Conservation (phyloP, 805 yeast species). For the Millerozyma miso region DNA sequence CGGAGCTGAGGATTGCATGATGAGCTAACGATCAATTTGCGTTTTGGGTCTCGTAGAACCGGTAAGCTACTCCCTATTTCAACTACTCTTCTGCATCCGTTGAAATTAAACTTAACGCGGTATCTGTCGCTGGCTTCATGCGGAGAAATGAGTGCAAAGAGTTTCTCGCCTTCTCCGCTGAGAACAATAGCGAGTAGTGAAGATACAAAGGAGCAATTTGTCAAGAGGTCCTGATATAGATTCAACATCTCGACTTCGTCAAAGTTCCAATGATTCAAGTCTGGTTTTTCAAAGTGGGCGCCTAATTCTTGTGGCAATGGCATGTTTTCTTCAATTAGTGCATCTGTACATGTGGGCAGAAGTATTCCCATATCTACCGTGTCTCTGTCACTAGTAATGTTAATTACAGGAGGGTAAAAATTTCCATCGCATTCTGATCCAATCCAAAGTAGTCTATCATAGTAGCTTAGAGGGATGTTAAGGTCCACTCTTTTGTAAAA, state of each 20-base stretch:
- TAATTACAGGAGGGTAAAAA: conserved; percentile 18
- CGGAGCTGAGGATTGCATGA: conserved; percentile 23
- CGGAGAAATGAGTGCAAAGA: conserved; percentile 21
- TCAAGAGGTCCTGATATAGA: conserved; percentile 47
- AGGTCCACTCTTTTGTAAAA: conserved; percentile 15
- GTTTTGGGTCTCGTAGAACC: conserved; percentile 9
- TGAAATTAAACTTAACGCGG: conserved; percentile 42
- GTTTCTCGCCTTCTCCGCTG: conserved; percentile 13
- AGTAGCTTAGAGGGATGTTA: not conserved
- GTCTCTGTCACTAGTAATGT: conserved; percentile 9
- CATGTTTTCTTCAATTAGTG: not conserved
- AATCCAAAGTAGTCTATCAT: conserved; percentile 24
- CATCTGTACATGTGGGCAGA: not conserved
- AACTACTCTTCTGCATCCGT: conserved; percentile 50
- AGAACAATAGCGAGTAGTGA: conserved; percentile 51
- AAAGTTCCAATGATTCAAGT: conserved; percentile 40
- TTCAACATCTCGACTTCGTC: conserved; percentile 15
- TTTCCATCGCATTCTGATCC: conserved; percentile 15
- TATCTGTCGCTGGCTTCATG: conserved; percentile 23
- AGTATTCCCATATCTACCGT: conserved; percentile 7
- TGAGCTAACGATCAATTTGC: conserved; percentile 36
- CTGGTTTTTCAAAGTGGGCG: conserved; percentile 6
- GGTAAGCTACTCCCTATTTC: conserved; percentile 48
- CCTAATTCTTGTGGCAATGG: not conserved
- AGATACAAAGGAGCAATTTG: conserved; percentile 76